Percentiles rank a stretch among this genome's conserved stretches.
Conservation (phyloP, 75 land plant species). For the Selaginella tamariscina region DNA sequence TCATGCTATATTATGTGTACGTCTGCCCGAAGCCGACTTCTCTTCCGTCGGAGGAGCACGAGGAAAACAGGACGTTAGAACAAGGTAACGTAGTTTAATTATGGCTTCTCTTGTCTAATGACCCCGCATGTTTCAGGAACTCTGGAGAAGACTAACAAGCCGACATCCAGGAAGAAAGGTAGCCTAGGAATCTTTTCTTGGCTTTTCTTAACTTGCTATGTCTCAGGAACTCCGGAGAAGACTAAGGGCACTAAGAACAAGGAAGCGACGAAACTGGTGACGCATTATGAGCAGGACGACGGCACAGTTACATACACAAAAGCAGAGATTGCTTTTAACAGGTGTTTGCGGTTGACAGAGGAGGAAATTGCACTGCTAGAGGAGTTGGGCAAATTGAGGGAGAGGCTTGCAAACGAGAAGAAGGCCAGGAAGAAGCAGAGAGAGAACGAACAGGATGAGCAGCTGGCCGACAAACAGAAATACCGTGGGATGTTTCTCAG, state of each 20-base stretch:
- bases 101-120: slow-evolving; percentile 3
- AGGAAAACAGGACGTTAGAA: slow-evolving; percentile 3
- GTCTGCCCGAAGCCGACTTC: slow-evolving; percentile 4
- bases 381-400: slow-evolving; percentile 3
- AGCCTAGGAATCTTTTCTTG: slow-evolving; percentile 3
- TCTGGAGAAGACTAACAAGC: slow-evolving; percentile 1
- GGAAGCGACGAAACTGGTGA: not conserved
- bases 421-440: slow-evolving; percentile 3
- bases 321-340: slow-evolving; percentile 1
- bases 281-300: slow-evolving; percentile 3
- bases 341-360: slow-evolving; percentile 3
- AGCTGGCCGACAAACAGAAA: slow-evolving; percentile 3
- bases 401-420: slow-evolving; percentile 1
- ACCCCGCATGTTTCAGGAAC: slow-evolving; percentile 3
- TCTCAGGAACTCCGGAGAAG: slow-evolving; percentile 1
- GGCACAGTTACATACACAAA: slow-evolving; percentile 1
- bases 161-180: slow-evolving; percentile 3
- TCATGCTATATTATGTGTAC: slow-evolving; percentile 1
- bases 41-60: slow-evolving; percentile 4
- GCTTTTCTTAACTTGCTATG: slow-evolving; percentile 2
- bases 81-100: slow-evolving; percentile 2
- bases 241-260: slow-evolving; percentile 3
- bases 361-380: not conserved
- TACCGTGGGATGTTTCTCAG: slow-evolving; percentile 3
- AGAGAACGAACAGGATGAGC: slow-evolving; percentile 1